Conservation (phyloP, 2,329 filamentous ascomycete species). For the Aspergillaceae sp. region DNA sequence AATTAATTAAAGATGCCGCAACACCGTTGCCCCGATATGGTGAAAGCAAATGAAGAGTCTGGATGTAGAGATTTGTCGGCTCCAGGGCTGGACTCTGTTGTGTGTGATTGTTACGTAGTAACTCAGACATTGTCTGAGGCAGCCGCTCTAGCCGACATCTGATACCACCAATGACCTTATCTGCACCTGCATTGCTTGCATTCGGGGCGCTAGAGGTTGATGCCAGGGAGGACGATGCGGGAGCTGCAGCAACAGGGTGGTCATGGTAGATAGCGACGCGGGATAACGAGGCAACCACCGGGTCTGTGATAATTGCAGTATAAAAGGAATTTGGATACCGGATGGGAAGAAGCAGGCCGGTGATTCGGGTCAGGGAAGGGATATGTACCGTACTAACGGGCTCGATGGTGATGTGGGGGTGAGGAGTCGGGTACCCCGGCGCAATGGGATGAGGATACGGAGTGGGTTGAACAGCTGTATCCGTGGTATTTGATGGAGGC, state of each 20-base stretch:
- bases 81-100: conserved; percentile 7
- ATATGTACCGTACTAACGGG: conserved; percentile 47
- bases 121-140: conserved; percentile 8
- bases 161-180: conserved; percentile 42
- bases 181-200: conserved; percentile 20
- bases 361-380: conserved; percentile 49
- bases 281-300: conserved; percentile 45
- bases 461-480: conserved; percentile 20
- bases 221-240: conserved; percentile 9
- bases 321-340: conserved; percentile 55
- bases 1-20: conserved; percentile 46
- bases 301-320: conserved; percentile 50
- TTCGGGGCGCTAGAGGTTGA: conserved; percentile 3
- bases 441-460: conserved; percentile 22
- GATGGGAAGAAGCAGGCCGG: conserved; percentile 51
- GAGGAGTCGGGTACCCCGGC: conserved; percentile 25
- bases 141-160: conserved; percentile 38
- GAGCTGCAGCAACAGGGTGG: conserved; percentile 25
- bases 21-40: conserved; percentile 52
- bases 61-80: conserved; percentile 49
- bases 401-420: conserved; percentile 46
- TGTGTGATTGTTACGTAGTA: background rate
- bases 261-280: conserved; percentile 53
- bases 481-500: conserved; percentile 11
- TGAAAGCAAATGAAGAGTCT: conserved; percentile 51